phyloP scores from a whole-genome alignment of 768 basidiomycete genomes.

The Russula dissimulans region DNA sequence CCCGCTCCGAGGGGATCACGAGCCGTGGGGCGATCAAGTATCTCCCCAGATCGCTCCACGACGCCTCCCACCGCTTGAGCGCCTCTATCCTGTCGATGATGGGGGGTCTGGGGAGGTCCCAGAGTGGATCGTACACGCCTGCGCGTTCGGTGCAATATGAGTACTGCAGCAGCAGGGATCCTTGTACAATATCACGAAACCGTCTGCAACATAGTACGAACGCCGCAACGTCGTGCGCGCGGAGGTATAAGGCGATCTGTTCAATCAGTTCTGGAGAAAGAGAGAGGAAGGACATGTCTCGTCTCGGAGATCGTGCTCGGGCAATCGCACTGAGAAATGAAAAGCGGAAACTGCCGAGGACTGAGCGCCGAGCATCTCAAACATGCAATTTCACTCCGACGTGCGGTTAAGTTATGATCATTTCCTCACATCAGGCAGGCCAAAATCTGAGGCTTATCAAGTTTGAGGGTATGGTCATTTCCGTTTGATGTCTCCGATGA shows the following conservation, averaged over 20 bases:
- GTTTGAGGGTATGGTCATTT: too few species aligned
- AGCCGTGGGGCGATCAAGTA: constrained; percentile 1
- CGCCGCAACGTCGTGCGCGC: not conserved
- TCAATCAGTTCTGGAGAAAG: constrained; percentile 7
- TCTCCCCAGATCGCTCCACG: not conserved
- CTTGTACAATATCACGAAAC: not conserved
- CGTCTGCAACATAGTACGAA: not conserved
- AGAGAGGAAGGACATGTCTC: constrained; percentile 6
- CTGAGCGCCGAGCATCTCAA: too few species aligned
- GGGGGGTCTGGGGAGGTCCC: not conserved
- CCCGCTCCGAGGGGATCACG: constrained; percentile 2
- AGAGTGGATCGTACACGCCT: not conserved
- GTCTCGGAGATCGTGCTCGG: too few species aligned
- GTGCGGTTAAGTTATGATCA: too few species aligned
- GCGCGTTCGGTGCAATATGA: not conserved
- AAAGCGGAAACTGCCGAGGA: too few species aligned
- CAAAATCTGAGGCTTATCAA: too few species aligned
- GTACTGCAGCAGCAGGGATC: constrained; percentile 6
- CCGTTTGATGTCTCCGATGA: too few species aligned
- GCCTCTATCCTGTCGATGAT: constrained; percentile 1
- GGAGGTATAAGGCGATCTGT: not conserved
- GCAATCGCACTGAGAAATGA: too few species aligned
- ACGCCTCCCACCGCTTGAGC: constrained; percentile 7
- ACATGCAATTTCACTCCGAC: too few species aligned
- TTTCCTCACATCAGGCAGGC: too few species aligned